Evolutionary conservation across 805 yeast species (phyloP).

Genomic region (Schizosaccharomyces lindneri): DNA sequence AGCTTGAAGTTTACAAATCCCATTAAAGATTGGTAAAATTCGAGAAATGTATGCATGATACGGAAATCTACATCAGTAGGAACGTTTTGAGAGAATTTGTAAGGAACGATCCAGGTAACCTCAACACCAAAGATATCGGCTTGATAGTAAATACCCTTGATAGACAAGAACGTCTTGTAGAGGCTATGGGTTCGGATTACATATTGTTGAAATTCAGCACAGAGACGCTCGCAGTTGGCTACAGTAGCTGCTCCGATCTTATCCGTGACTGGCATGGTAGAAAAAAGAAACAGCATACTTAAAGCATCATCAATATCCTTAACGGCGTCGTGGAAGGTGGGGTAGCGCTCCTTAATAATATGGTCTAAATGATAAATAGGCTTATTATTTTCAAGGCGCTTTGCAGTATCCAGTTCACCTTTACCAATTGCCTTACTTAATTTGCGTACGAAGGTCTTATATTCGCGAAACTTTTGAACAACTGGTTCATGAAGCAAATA

Average conservation of each 20-base stretch:
- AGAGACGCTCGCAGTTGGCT: constrained; percentile 62
- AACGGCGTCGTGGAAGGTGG: constrained; percentile 73
- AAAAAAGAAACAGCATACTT: constrained; percentile 79
- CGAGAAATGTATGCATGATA: constrained; percentile 89
- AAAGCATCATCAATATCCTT: constrained; percentile 88
- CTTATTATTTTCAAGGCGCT: constrained; percentile 52
- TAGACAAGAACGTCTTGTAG: constrained; percentile 78
- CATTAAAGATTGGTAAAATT: constrained; percentile 75
- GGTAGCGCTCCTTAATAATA: constrained; percentile 83
- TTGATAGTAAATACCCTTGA: constrained; percentile 90
- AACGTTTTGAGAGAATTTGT: constrained; percentile 85
- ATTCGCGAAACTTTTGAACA: constrained; percentile 73
- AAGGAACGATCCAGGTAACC: constrained; percentile 87
- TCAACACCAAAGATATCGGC: constrained; percentile 80
- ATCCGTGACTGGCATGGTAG: constrained; percentile 85
- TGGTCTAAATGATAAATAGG: constrained; percentile 74
- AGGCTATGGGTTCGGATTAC: constrained; percentile 63
- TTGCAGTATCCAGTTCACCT: constrained; percentile 77
- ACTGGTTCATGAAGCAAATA: constrained; percentile 89
- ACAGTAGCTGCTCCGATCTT: constrained; percentile 56
- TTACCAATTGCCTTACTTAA: constrained; percentile 72
- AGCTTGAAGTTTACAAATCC: constrained; percentile 71
- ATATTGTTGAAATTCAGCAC: constrained; percentile 89
- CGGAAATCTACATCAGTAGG: constrained; percentile 87
- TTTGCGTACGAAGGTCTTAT: constrained; percentile 80